Evolutionary conservation across 176 grass and related monocot genomes (phyloP).

Genomic region (maize (Zea mays)): DNA sequence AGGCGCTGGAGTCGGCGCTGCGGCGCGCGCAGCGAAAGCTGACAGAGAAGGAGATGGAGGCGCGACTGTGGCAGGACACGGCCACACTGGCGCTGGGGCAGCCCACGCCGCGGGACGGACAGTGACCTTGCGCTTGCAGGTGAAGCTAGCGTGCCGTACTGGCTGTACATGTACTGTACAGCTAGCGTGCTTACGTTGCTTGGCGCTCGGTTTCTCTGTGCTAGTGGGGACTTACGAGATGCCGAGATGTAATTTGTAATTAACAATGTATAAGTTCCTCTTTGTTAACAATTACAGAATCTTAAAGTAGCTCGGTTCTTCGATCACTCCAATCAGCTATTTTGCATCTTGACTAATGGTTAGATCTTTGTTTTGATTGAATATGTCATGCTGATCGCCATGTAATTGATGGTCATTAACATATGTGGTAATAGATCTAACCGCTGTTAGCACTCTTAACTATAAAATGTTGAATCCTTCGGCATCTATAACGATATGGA

Average conservation of each 20-base stretch:
- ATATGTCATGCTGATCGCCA: no score
- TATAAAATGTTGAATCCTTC: no score
- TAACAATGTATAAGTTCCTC: not conserved
- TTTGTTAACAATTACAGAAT: not conserved
- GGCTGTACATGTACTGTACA: not conserved
- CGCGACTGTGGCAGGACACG: constrained; percentile 58
- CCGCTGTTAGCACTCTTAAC: no score
- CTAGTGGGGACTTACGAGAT: not conserved
- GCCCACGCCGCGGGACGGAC: not conserved
- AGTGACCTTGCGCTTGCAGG: not conserved
- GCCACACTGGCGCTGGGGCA: constrained; percentile 38
- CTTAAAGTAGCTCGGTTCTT: no score
- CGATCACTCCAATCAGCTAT: no score
- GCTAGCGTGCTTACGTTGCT: not conserved
- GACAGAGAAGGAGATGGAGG: constrained; percentile 60
- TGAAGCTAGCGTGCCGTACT: not conserved
- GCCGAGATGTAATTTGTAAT: not conserved
- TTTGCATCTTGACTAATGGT: no score
- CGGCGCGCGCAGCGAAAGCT: constrained; percentile 35
- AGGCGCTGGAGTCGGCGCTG: constrained; percentile 53
- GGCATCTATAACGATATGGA: no score
- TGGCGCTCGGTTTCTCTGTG: not conserved
- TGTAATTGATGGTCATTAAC: no score
- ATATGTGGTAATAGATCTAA: no score
- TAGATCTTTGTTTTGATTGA: no score